phyloP scores from a whole-genome alignment of 2,329 filamentous ascomycete species.

The Pseudogymnoascus sp. region DNA sequence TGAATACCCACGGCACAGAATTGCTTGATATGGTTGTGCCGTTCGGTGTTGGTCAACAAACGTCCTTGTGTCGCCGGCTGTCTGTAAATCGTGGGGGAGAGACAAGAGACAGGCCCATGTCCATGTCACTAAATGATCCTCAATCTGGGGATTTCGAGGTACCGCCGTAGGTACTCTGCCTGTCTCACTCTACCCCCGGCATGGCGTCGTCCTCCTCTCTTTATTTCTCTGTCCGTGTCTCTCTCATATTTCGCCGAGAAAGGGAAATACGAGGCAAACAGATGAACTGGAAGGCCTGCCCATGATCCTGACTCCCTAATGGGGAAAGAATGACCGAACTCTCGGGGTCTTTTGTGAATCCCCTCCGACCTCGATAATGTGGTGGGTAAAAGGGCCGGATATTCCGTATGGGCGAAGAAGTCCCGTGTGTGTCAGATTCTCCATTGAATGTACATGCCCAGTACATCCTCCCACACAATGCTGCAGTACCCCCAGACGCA shows the following conservation, averaged over 20 bases:
- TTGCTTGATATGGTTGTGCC: not conserved
- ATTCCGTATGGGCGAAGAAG: not conserved
- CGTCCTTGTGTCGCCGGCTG: not conserved
- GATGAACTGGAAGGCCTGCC: not conserved
- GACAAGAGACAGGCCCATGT: not conserved
- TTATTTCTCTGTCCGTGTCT: not conserved
- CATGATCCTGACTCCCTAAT: not conserved
- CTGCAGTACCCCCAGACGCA: not conserved
- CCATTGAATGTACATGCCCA: not conserved
- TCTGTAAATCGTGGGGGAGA: not conserved
- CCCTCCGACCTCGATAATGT: not conserved
- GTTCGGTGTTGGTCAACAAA: not conserved
- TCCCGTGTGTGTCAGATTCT: not conserved
- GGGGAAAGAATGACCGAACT: not conserved
- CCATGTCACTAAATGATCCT: not conserved
- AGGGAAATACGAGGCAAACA: not conserved
- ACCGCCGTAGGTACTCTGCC: not conserved
- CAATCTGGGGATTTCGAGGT: not conserved
- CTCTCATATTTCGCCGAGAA: not conserved
- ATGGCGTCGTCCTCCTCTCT: not conserved
- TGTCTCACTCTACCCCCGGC: constrained; percentile 3
- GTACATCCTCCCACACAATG: not conserved
- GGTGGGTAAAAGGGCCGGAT: constrained; percentile 2
- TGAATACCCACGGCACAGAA: not conserved
- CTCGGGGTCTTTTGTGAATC: not conserved